Conservation (phyloP, 2,329 filamentous ascomycete species). For the Penicillium aurantiogriseum region DNA sequence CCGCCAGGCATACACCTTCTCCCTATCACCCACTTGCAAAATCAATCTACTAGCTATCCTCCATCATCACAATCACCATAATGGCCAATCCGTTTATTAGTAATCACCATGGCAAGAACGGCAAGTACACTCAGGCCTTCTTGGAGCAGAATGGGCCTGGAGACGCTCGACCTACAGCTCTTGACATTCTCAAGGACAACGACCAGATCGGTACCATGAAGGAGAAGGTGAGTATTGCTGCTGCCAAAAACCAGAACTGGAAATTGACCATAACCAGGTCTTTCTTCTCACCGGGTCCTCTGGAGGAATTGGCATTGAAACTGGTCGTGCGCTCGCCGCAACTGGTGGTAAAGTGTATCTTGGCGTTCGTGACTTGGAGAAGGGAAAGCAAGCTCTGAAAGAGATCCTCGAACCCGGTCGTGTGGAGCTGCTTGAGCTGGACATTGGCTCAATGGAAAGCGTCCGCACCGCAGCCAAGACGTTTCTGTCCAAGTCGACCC, state of each 20-base stretch:
- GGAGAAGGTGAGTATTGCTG: neutral
- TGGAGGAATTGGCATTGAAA: neutral
- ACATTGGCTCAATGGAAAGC: neutral
- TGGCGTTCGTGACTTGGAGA: neutral
- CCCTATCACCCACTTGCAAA: neutral
- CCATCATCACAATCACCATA: neutral
- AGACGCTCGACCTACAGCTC: neutral
- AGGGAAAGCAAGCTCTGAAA: neutral
- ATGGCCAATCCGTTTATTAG: neutral
- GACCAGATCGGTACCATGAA: neutral
- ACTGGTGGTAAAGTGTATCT: neutral
- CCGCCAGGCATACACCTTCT: neutral
- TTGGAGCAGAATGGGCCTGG: neutral
- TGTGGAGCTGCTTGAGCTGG: neutral
- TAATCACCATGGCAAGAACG: neutral
- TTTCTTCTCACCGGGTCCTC: neutral
- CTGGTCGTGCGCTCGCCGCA: neutral
- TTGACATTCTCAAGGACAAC: neutral
- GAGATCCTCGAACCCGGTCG: neutral
- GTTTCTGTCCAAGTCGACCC: neutral
- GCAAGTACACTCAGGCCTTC: neutral
- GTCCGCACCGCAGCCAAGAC: neutral
- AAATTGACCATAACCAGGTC: neutral
- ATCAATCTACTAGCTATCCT: neutral
- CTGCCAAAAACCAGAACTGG: neutral